Conservation (phyloP, 148 eudicot species). For the Fagopyrum tataricum region DNA sequence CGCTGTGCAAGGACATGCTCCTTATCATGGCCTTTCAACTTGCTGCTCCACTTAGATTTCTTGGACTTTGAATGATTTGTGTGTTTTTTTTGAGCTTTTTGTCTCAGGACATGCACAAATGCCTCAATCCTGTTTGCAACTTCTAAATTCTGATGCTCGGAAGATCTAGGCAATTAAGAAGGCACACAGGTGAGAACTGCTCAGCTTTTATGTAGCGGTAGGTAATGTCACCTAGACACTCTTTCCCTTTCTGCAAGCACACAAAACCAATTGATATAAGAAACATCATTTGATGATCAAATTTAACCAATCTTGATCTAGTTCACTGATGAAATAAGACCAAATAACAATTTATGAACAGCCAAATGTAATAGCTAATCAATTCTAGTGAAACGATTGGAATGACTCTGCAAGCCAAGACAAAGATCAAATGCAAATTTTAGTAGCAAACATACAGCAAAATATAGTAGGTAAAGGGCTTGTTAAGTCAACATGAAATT, state of each 20-base stretch:
- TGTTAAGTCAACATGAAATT: too few relatives aligned
- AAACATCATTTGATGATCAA: background rate
- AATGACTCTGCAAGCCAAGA: background rate
- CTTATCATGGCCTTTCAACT: too few relatives aligned
- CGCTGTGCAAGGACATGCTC: too few relatives aligned
- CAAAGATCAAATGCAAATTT: background rate
- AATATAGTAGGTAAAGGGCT: background rate
- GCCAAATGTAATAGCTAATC: background rate
- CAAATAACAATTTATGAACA: background rate
- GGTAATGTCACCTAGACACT: conserved; percentile 36
- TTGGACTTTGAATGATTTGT: too few relatives aligned
- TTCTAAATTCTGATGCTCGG: conserved; percentile 35
- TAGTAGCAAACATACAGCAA: background rate
- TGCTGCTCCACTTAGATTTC: too few relatives aligned
- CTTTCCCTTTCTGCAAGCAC: conserved; percentile 32
- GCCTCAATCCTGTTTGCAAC: too few relatives aligned
- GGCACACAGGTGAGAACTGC: conserved; percentile 35
- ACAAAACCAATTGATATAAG: background rate
- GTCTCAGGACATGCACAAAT: too few relatives aligned
- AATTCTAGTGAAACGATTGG: background rate
- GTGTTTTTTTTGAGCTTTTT: too few relatives aligned
- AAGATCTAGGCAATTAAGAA: conserved; percentile 39
- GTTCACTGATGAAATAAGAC: background rate
- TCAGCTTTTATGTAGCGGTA: conserved; percentile 32
- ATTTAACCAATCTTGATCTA: background rate